These are phyloP conservation scores for Moesziomyces sp. DNA, from an alignment of 1,284 basidiomycete genomes.

Conservation along the genomic window DNA sequence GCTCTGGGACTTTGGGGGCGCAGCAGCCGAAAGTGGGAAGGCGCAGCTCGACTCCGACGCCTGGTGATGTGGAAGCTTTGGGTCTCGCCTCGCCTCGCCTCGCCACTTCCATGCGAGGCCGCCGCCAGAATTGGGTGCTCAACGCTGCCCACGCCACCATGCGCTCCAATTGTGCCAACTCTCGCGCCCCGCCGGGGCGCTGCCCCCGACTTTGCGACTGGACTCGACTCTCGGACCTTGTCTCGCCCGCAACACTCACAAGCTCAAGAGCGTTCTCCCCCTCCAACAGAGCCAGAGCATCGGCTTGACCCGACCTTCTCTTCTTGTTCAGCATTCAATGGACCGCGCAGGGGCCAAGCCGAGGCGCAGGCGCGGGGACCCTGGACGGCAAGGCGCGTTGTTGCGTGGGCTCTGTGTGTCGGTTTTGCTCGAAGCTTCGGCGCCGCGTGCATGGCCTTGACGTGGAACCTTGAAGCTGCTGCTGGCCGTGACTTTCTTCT, in stretches of 20 bases:
- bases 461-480: constrained; percentile 24
- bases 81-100: background rate
- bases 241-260: too few species aligned
- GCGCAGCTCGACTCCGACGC: constrained; percentile 21
- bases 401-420: too few species aligned
- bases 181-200: too few species aligned
- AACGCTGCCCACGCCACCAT: background rate
- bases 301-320: too few species aligned
- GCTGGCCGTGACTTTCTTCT: constrained; percentile 18
- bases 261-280: too few species aligned
- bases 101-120: too few species aligned
- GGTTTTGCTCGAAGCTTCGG: constrained; percentile 30
- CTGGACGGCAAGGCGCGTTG: background rate
- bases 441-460: constrained; percentile 8
- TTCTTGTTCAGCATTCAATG: background rate
- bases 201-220: too few species aligned
- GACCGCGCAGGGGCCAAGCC: constrained; percentile 9
- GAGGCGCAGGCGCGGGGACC: constrained; percentile 1
- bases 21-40: constrained; percentile 4
- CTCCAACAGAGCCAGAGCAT: too few species aligned
- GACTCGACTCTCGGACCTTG: too few species aligned
- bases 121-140: background rate
- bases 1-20: constrained; percentile 6
- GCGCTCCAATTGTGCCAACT: background rate
- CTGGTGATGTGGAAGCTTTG: constrained; percentile 41